Evolutionary conservation across 2,329 filamentous ascomycete genomes (phyloP).

Genomic region (Macroventuria anomochaeta): DNA sequence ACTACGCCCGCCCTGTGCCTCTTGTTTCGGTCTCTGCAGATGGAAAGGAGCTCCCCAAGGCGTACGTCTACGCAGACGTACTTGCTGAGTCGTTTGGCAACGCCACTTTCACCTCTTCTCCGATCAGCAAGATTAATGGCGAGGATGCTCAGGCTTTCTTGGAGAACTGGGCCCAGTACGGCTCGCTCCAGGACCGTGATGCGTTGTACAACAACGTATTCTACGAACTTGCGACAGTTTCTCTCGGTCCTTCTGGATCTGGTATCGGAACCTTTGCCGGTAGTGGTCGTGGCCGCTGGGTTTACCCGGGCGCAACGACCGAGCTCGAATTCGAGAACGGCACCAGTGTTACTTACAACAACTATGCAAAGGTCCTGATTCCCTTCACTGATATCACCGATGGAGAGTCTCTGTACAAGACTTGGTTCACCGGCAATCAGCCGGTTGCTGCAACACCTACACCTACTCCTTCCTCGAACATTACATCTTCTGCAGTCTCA

Average conservation of each 20-base stretch:
- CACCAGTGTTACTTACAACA: conserved; percentile 49
- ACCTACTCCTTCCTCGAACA: conserved; percentile 23
- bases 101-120: conserved; percentile 53
- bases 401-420: conserved; percentile 52
- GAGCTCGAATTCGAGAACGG: conserved; percentile 56
- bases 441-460: conserved; percentile 29
- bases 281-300: conserved; percentile 50
- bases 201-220: conserved; percentile 62
- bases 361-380: conserved; percentile 53
- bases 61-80: conserved; percentile 62
- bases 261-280: conserved; percentile 55
- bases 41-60: conserved; percentile 57
- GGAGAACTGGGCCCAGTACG: conserved; percentile 55
- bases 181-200: conserved; percentile 63
- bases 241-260: conserved; percentile 49
- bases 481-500: conserved; percentile 15
- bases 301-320: conserved; percentile 53
- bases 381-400: conserved; percentile 52
- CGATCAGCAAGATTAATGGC: conserved; percentile 64
- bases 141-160: conserved; percentile 59
- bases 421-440: conserved; percentile 40
- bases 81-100: conserved; percentile 51
- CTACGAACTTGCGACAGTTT: conserved; percentile 54
- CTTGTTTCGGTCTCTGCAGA: conserved; percentile 68
- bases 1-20: conserved; percentile 56